Conservation (phyloP, 2,329 filamentous ascomycete genomes). For the Pseudogymnoascus sp. region DNA sequence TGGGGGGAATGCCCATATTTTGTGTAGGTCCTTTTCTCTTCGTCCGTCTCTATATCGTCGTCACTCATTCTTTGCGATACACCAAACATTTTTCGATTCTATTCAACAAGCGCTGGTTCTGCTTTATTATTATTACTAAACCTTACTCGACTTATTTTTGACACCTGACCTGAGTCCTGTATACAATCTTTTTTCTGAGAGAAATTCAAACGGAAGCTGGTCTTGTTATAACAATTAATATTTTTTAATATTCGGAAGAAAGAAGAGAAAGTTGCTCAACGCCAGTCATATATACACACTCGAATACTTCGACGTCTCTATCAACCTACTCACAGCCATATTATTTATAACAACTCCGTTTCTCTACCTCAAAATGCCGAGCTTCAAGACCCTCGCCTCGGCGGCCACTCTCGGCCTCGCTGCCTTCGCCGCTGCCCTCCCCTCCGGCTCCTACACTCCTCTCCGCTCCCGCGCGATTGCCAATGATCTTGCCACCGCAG, state of each 20-base stretch:
- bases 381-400: conserved; percentile 24
- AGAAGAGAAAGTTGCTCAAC: neutral
- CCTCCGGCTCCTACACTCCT: conserved; percentile 23
- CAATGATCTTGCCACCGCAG: conserved; percentile 27
- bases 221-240: neutral
- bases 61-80: conserved; percentile 13
- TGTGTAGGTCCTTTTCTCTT: conserved; percentile 20
- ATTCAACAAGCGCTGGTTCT: conserved; percentile 9
- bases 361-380: conserved; percentile 23
- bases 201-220: neutral
- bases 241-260: conserved; percentile 3
- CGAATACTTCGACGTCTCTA: conserved; percentile 15
- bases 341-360: conserved; percentile 1
- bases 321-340: conserved; percentile 13
- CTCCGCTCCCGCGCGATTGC: conserved; percentile 22
- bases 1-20: neutral
- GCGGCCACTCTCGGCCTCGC: conserved; percentile 23
- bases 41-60: conserved; percentile 10
- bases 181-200: conserved; percentile 2
- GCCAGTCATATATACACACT: neutral
- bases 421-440: conserved; percentile 22
- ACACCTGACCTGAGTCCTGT: conserved; percentile 1
- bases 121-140: conserved; percentile 1
- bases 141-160: conserved; percentile 9
- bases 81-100: conserved; percentile 9